phyloP scores from a whole-genome alignment of 2,329 filamentous ascomycete species.

The Xylariaceae sp. region DNA sequence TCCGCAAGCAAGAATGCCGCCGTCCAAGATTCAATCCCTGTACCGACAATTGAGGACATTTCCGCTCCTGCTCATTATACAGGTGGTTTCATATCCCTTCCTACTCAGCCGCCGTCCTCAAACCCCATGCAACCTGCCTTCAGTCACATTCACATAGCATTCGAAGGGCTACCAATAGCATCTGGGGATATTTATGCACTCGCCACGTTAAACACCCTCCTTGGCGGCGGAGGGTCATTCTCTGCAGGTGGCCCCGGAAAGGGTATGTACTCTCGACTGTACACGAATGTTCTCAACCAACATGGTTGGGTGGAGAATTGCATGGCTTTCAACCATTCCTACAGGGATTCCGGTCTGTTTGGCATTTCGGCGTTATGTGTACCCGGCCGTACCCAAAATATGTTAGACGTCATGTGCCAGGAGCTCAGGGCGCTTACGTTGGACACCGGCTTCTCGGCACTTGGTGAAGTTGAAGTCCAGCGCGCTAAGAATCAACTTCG shows the following conservation, averaged over 20 bases:
- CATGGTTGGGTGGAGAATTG: constrained; percentile 97
- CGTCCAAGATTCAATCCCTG: constrained; percentile 44
- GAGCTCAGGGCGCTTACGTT: constrained; percentile 76
- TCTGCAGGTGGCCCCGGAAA: constrained; percentile 95
- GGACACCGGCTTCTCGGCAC: constrained; percentile 66
- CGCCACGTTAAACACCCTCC: constrained; percentile 89
- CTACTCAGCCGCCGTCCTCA: constrained; percentile 69
- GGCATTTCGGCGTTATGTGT: constrained; percentile 86
- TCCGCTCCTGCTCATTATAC: constrained; percentile 74
- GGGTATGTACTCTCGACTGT: constrained; percentile 97
- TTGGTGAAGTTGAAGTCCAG: constrained; percentile 74
- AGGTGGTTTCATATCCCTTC: constrained; percentile 85
- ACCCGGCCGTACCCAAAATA: constrained; percentile 70
- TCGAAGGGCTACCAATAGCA: constrained; percentile 87
- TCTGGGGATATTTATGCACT: constrained; percentile 94
- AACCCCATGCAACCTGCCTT: constrained; percentile 76
- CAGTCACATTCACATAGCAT: constrained; percentile 91
- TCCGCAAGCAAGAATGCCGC: constrained; percentile 62
- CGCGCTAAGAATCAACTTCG: constrained; percentile 96
- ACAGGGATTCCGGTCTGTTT: constrained; percentile 92
- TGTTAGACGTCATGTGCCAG: constrained; percentile 94
- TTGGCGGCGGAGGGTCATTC: constrained; percentile 94
- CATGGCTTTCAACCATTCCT: constrained; percentile 94
- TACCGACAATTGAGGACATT: constrained; percentile 52
- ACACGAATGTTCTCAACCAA: constrained; percentile 97